Evolutionary conservation across 2,329 filamentous ascomycete genomes (phyloP).

Genomic region (Cercospora sojina): DNA sequence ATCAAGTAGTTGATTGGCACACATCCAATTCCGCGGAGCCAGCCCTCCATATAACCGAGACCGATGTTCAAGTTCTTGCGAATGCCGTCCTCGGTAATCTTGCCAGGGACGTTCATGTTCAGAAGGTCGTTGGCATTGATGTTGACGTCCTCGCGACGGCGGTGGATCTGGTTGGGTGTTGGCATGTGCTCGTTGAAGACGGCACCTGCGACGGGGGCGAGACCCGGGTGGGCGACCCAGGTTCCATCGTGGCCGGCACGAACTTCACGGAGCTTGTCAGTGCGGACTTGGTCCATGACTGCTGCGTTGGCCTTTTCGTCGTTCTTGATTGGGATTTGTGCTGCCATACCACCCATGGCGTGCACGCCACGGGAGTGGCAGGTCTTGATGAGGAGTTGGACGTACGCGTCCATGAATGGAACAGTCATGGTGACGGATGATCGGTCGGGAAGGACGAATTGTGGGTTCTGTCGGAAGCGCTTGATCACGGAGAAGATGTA

Average conservation of each 20-base stretch:
- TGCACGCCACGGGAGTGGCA: conserved; percentile 97
- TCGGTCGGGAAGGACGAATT: conserved; percentile 91
- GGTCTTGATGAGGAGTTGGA: conserved; percentile 96
- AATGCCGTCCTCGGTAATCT: conserved; percentile 90
- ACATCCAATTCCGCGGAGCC: conserved; percentile 91
- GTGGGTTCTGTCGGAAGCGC: conserved; percentile 93
- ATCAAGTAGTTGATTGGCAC: conserved; percentile 98
- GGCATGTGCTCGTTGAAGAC: conserved; percentile 99
- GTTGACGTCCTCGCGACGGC: conserved; percentile 83
- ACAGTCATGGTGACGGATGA: conserved; percentile 93
- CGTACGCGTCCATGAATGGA: conserved; percentile 97
- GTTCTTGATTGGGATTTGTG: conserved; percentile 98
- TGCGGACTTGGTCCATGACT: conserved; percentile 56
- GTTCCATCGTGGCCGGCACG: conserved; percentile 94
- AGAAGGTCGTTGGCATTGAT: conserved; percentile 86
- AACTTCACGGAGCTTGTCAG: conserved; percentile 94
- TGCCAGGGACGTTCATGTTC: conserved; percentile 96
- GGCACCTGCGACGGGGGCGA: conserved; percentile 82
- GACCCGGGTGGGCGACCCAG: conserved; percentile 94
- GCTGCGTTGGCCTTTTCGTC: conserved; percentile 58
- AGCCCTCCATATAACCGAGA: conserved; percentile 97
- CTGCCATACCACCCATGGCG: conserved; percentile 98
- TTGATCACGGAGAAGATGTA: conserved; percentile 99
- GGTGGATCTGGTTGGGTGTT: conserved; percentile 92
- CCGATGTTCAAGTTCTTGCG: conserved; percentile 97